These are phyloP conservation scores for Hymenoscyphus repandus DNA, from an alignment of 2,329 filamentous ascomycete species.

Conservation along the genomic window DNA sequence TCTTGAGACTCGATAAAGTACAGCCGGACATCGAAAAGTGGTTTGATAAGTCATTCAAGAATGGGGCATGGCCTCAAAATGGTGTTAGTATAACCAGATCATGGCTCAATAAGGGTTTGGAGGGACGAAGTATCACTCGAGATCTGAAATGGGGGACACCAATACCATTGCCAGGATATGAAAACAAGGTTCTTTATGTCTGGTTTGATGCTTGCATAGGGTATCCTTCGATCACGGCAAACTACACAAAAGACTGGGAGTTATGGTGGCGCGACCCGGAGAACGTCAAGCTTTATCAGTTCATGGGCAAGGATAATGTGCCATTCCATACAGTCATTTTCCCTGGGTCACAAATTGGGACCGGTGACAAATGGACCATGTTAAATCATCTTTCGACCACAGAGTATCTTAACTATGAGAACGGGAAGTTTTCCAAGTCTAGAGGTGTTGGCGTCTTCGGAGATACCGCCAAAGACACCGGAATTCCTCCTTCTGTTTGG, in stretches of 20 bases:
- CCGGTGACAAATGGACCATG: constrained; percentile 81
- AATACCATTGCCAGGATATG: constrained; percentile 53
- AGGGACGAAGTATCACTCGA: constrained; percentile 82
- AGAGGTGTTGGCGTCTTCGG: constrained; percentile 87
- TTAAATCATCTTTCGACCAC: constrained; percentile 84
- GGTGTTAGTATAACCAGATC: constrained; percentile 70
- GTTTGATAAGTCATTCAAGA: constrained; percentile 66
- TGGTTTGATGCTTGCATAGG: constrained; percentile 85
- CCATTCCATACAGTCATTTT: constrained; percentile 87
- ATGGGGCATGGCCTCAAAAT: constrained; percentile 73
- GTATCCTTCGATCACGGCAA: constrained; percentile 91
- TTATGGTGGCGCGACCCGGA: constrained; percentile 92
- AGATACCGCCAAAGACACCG: constrained; percentile 81
- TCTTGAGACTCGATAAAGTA: constrained; percentile 79
- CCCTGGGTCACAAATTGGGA: constrained; percentile 80
- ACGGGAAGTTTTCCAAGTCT: constrained; percentile 90
- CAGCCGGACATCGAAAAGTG: constrained; percentile 73
- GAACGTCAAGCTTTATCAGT: constrained; percentile 84
- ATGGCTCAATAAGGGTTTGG: constrained; percentile 79
- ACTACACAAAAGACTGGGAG: constrained; percentile 85
- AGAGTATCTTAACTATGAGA: constrained; percentile 84
- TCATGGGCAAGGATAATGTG: constrained; percentile 87
- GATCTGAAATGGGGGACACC: constrained; percentile 81
- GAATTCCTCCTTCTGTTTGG: constrained; percentile 83
- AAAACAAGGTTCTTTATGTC: constrained; percentile 82